Conservation (phyloP, 345 rosid species). For the Sonneratia alba region DNA sequence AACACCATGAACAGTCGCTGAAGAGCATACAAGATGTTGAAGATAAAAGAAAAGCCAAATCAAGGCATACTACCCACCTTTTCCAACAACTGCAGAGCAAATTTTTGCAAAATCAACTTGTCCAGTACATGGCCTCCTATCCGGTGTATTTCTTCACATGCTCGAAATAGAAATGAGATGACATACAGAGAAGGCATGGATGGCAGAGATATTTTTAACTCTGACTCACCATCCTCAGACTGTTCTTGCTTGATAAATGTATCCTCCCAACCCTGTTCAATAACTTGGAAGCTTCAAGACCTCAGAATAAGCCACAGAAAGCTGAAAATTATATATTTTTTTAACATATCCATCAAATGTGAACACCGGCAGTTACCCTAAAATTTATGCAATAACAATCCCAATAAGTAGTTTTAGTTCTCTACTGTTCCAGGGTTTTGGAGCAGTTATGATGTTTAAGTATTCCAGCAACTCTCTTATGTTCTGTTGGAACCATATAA, state of each 20-base stretch:
- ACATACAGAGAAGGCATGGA: slow-evolving; percentile 90
- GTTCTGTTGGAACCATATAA: neutral
- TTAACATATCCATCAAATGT: neutral
- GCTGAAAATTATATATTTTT: neutral
- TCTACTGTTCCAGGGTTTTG: neutral
- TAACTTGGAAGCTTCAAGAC: slow-evolving; percentile 11
- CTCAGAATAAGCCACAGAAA: neutral
- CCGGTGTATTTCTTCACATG: slow-evolving; percentile 94
- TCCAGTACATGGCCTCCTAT: slow-evolving; percentile 97
- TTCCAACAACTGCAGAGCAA: slow-evolving; percentile 62
- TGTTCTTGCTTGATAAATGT: slow-evolving; percentile 77
- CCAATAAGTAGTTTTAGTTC: neutral
- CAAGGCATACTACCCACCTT: slow-evolving; percentile 37
- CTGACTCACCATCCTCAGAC: slow-evolving; percentile 51
- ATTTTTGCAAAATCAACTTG: slow-evolving; percentile 70
- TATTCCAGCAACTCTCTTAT: neutral
- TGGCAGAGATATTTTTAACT: slow-evolving; percentile 87
- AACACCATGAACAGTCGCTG: neutral
- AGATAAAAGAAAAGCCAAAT: slow-evolving; percentile 1
- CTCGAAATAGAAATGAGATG: slow-evolving; percentile 79
- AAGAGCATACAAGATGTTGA: neutral
- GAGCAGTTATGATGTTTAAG: neutral
- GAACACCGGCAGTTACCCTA: neutral
- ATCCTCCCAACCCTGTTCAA: slow-evolving; percentile 95
- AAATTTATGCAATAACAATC: neutral